A percentile compares a stretch with the other conserved stretches of the same genome.
Evolutionary conservation across 2,329 filamentous ascomycete species (phyloP).

Genomic region (Pyrenophora seminiperda): DNA sequence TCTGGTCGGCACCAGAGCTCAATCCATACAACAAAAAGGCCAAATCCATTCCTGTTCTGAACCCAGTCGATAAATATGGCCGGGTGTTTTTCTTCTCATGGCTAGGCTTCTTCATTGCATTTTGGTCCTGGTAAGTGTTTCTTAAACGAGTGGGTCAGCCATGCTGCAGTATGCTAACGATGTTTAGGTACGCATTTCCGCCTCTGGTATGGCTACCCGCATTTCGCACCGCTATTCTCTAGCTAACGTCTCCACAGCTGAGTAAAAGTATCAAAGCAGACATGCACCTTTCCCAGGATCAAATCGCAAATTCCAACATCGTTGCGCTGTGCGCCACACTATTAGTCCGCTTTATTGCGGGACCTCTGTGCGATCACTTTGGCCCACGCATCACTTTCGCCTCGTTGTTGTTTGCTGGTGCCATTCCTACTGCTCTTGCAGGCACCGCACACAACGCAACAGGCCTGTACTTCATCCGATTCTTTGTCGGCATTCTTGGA

Average conservation of each 20-base stretch:
- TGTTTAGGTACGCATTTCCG: conserved; percentile 79
- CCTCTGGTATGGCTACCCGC: conserved; percentile 64
- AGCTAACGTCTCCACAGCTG: conserved; percentile 53
- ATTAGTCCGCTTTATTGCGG: conserved; percentile 75
- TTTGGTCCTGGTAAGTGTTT: conserved; percentile 72
- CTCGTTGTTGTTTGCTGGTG: conserved; percentile 74
- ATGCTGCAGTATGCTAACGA: conserved; percentile 26
- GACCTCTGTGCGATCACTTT: conserved; percentile 83
- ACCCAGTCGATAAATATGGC: conserved; percentile 78
- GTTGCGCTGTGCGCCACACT: conserved; percentile 69
- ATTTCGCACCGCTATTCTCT: conserved; percentile 3
- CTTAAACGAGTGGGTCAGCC: conserved; percentile 7
- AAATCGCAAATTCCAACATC: conserved; percentile 90
- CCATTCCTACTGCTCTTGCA: conserved; percentile 81
- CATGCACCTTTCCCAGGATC: conserved; percentile 68
- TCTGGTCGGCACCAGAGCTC: conserved; percentile 66
- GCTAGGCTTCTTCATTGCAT: conserved; percentile 84
- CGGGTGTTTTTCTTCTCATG: conserved; percentile 90
- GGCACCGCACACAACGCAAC: conserved; percentile 71
- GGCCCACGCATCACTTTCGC: conserved; percentile 82
- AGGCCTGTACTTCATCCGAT: conserved; percentile 74
- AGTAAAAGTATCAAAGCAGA: conserved; percentile 74
- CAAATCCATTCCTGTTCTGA: conserved; percentile 76
- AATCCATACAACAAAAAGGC: conserved; percentile 87
- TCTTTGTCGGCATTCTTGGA: conserved; percentile 81